Evolutionary conservation across 495 filamentous ascomycete species (phyloP).

Genomic region (Cudoniella acicularis): DNA sequence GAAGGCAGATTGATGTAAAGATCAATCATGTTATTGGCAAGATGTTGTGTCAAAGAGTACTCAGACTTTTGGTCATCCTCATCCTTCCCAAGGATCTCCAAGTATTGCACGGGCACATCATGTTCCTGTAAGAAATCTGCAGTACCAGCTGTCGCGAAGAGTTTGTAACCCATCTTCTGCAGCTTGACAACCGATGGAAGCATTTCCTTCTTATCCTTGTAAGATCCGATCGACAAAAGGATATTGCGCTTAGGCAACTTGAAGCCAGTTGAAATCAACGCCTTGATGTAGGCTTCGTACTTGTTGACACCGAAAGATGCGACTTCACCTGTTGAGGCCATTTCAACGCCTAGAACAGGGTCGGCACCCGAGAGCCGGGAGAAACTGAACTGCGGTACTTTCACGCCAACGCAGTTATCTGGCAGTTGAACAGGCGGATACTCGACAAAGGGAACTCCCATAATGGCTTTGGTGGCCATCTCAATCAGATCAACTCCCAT

Average conservation of each 20-base stretch:
- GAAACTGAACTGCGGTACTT: constrained; percentile 99
- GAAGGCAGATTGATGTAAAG: constrained; percentile 98
- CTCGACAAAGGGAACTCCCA: constrained; percentile 72
- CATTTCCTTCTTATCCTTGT: constrained; percentile 97
- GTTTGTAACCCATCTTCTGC: constrained; percentile 82
- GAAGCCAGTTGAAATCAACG: constrained; percentile 91
- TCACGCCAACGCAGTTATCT: constrained; percentile 86
- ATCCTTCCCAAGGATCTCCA: constrained; percentile 71
- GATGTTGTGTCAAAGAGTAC: constrained; percentile 91
- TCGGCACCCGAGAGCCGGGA: constrained; percentile 93
- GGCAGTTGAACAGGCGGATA: constrained; percentile 77
- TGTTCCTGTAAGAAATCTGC: constrained; percentile 94
- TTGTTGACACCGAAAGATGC: constrained; percentile 94
- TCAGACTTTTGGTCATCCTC: constrained; percentile 83
- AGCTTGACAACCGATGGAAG: constrained; percentile 88
- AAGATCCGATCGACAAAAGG: constrained; percentile 90
- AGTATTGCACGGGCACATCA: constrained; percentile 81
- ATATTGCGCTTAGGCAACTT: constrained; percentile 94
- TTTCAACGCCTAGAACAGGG: constrained; percentile 95
- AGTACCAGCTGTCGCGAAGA: constrained; percentile 94
- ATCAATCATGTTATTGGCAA: constrained; percentile 96
- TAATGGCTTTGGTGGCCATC: constrained; percentile 98
- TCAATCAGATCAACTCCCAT: constrained; percentile 98
- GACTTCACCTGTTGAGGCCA: constrained; percentile 98
- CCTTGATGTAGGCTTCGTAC: constrained; percentile 97